phyloP scores from a whole-genome alignment of 257 asterid species.

The Euphrasia confusa region DNA sequence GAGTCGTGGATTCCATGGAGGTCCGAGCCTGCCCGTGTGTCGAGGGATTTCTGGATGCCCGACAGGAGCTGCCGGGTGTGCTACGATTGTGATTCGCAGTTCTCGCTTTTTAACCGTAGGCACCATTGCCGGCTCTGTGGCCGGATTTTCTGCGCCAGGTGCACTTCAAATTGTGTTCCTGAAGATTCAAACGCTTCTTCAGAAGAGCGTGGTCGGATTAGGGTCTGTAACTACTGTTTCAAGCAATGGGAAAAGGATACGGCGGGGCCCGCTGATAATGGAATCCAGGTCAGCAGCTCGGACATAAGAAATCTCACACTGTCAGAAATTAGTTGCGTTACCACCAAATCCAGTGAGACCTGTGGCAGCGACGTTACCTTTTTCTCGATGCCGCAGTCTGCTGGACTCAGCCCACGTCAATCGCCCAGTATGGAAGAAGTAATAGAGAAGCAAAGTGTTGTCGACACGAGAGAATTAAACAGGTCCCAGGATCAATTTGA shows the following conservation, averaged over 20 bases:
- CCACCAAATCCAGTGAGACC: conserved; percentile 78
- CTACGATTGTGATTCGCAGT: conserved; percentile 88
- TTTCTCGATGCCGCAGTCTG: conserved; percentile 55
- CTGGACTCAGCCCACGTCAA: conserved; percentile 51
- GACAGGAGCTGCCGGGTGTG: conserved; percentile 95
- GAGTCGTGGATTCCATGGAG: conserved; percentile 83
- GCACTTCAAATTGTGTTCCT: conserved; percentile 80
- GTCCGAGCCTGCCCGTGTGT: conserved; percentile 63
- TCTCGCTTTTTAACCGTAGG: conserved; percentile 80
- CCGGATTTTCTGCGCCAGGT: conserved; percentile 74
- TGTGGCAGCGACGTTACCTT: conserved; percentile 53
- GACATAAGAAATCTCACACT: conserved; percentile 51
- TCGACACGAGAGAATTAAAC: conserved; percentile 31
- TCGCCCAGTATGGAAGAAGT: conserved; percentile 48
- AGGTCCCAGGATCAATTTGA: conserved; percentile 36
- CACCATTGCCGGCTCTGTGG: conserved; percentile 97
- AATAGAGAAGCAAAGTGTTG: conserved; percentile 40
- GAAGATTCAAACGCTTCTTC: conserved; percentile 28
- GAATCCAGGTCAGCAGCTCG: conserved; percentile 38
- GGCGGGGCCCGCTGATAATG: conserved; percentile 40
- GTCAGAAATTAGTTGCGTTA: conserved; percentile 66
- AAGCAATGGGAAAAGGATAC: conserved; percentile 64
- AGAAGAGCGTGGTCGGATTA: conserved; percentile 65
- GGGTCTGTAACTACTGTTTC: conserved; percentile 83
- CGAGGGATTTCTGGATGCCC: conserved; percentile 99